phyloP scores from a whole-genome alignment of 129 eudicot species.

The Escallonia herrerae region DNA sequence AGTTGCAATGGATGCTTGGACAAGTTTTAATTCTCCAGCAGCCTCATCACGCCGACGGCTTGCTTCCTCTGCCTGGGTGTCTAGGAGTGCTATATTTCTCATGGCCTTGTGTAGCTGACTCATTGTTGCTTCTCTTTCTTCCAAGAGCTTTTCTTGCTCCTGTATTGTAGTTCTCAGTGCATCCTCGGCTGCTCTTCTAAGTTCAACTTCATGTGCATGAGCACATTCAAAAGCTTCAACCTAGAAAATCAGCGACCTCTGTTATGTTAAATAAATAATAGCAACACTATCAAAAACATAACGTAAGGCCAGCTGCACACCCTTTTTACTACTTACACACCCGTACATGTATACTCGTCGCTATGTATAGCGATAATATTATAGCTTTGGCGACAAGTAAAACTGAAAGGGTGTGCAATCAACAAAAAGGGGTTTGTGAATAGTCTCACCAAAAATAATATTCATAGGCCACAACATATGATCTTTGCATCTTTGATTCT shows the following conservation, averaged over 20 bases:
- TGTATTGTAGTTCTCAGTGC: constrained; percentile 27
- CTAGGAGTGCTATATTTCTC: constrained; percentile 62
- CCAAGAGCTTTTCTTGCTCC: constrained; percentile 44
- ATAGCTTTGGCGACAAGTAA: no score
- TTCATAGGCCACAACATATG: no score
- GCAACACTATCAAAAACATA: no score
- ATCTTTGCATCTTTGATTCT: no score
- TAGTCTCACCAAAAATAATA: no score
- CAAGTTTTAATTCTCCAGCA: constrained; percentile 52
- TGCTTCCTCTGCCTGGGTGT: constrained; percentile 58
- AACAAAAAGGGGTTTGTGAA: no score
- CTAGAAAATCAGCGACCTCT: constrained; percentile 25
- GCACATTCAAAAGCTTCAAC: constrained; percentile 50
- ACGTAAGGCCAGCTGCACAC: no score
- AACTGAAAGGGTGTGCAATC: no score
- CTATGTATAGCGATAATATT: no score
- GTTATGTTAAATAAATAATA: no score
- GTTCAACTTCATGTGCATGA: constrained; percentile 42
- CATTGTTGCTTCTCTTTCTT: constrained; percentile 36
- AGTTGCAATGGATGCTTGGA: constrained; percentile 50
- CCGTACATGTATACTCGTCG: no score
- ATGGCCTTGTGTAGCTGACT: constrained; percentile 43
- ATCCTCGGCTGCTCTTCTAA: constrained; percentile 50
- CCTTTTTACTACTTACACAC: no score
- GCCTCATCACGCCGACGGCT: constrained; percentile 55